Evolutionary conservation across 164 flowering plant species (phyloP), one percentile per base, ranked within the genome.

Genomic region (Magnolia sinica): DNA sequence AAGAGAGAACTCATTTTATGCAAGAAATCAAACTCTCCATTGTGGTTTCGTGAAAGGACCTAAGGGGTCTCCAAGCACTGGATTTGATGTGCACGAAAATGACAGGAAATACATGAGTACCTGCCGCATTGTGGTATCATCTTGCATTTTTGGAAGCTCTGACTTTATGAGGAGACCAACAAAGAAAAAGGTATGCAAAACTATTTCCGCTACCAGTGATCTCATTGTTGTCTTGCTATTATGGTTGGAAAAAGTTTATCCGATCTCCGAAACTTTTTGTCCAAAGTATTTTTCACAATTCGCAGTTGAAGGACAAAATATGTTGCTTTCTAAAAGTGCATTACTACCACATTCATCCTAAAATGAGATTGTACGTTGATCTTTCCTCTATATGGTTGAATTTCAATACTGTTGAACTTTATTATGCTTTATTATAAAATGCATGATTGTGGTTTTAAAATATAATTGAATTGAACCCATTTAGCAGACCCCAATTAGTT

Each of bases 91-190:
- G 79, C 85, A 81, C 68, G 88, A 84, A 79, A 81, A 86, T 64
- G 99, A 96, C 77, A 87, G 76, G 80, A 73, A 77, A 50, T 92
- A 82, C 83, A 91, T 94, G 98, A 84, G 75, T 61, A 81, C 86
- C 49, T 94, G 99, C 81, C 80, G 19, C 37, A 81, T 94, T 80
- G 96, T 81, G 51, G 99, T 96, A 31, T 92, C 99, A 49, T 96
- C 98, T 58, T 92, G 99, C 86, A 96, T 96, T 71, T 96, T 96
- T 86, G 99, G 98, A 51, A 94, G 90, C 85, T 94, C 90, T 68
- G 99, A 96, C 81, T 91, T 90, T 83, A 74, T 96, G 82, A 87
- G 99, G 85, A 79, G 93, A 78, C 99, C 98, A 55, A 84, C 94
- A 55, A 88, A 88, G 76, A 90, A 83, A 83, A 77, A 74, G 92